Base-by-base conservation (phyloP, 768 basidiomycete genomes). In the Mycena chlorophos region DNA sequence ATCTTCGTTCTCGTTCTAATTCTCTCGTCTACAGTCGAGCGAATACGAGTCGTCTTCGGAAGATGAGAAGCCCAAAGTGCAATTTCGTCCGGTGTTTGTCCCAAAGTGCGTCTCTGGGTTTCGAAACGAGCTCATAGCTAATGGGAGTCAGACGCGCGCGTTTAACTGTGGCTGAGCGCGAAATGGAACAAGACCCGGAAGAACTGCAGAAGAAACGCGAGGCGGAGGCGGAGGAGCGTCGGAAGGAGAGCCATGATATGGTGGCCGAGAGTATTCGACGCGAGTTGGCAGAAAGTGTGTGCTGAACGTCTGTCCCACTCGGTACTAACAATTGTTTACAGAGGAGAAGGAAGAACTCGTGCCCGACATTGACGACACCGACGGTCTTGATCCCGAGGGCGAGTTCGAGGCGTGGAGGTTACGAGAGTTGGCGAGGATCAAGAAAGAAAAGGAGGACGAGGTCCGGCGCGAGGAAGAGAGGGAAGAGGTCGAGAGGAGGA, bases 371-470 rank as follows among this genome's bases (percentile, higher is more conserved):
- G 95, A 98, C 71, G 97, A 99, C 69, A 90, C 92, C 4, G 97
- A 99, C 65, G 96, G 91, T 1, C 68, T 94, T 46, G 94, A 98
- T 65, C 91, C 94, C 2, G 79, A 82, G 16, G 86, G 70, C 50
- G 97, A 98, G 70, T 99, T 99, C 63, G 95, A 98, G 66, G 91
- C 88, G 3, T 99, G 97, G 97, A 83, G 97, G 53, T 71, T 98
- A 47, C 85, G 97, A 56, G 97, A 99, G 69, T 81, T 99, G 6
- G 86, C 80, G n/a, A 82, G 97, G 57, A 91, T 99, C 58, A 93
- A 96, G 71, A 83, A 87, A 52, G 97, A 99, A 73, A 92, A 95
- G 70, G 93, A 97, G 69, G 93, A 88, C 0, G 87, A 89, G 55
- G 68, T 94, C 5, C 81, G 75, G 16, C 80, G 88, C 3, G 94